Conservation (phyloP, 2,329 filamentous ascomycete species). For the Epichloe gansuensis region DNA sequence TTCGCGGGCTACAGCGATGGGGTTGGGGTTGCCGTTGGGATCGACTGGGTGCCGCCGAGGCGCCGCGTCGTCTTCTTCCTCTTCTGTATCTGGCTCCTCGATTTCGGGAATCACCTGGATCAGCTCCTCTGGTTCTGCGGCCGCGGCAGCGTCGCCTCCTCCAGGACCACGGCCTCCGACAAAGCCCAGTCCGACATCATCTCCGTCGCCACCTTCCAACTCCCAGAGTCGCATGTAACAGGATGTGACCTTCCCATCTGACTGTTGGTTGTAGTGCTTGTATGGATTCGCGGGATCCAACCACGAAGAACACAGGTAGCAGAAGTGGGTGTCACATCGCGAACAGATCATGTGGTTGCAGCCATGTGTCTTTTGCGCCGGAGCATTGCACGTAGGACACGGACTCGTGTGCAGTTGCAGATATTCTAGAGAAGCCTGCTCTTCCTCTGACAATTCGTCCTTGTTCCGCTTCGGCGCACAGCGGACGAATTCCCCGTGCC, state of each 20-base stretch:
- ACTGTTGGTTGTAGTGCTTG: slow-evolving; percentile 65
- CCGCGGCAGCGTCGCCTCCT: not conserved
- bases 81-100: slow-evolving; percentile 12
- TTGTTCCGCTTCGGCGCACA: slow-evolving; percentile 54
- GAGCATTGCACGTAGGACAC: slow-evolving; percentile 77
- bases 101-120: not conserved
- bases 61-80: slow-evolving; percentile 13
- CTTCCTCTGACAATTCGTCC: slow-evolving; percentile 66
- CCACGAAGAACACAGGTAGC: slow-evolving; percentile 87
- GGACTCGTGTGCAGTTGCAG: slow-evolving; percentile 68
- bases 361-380: slow-evolving; percentile 79
- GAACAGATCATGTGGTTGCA: slow-evolving; percentile 97
- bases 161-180: slow-evolving; percentile 22
- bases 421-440: slow-evolving; percentile 77
- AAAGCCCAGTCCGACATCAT: slow-evolving; percentile 34
- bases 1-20: slow-evolving; percentile 38
- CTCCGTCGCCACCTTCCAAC: slow-evolving; percentile 65
- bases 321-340: slow-evolving; percentile 84
- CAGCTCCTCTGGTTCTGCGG: not conserved
- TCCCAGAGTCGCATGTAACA: slow-evolving; percentile 90
- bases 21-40: slow-evolving; percentile 15
- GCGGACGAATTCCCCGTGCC: slow-evolving; percentile 77
- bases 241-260: slow-evolving; percentile 36
- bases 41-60: slow-evolving; percentile 15
- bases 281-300: slow-evolving; percentile 73